These are phyloP conservation scores for Globisporangium cylindrosporum DNA, from an alignment of 352 stramenopile genomes.

Conservation along the genomic window DNA sequence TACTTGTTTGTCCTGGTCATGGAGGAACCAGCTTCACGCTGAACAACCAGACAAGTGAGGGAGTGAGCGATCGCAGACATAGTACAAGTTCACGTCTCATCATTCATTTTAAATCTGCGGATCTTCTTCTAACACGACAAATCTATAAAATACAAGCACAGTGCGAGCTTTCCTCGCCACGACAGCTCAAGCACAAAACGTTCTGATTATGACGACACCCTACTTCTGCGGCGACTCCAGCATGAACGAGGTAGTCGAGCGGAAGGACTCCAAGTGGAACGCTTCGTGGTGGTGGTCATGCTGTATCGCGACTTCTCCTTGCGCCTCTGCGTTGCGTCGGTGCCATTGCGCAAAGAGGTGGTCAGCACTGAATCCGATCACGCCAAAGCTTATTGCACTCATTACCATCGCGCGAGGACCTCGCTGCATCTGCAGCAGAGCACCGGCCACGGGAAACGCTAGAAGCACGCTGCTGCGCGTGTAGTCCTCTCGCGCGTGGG, in stretches of 20 bases:
- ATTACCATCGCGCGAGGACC: slow-evolving; percentile 40
- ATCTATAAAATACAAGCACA: too few species aligned
- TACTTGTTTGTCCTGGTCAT: too few species aligned
- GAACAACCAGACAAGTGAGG: too few species aligned
- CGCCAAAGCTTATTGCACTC: slow-evolving; percentile 33
- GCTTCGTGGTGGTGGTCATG: neutral
- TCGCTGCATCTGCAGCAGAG: slow-evolving; percentile 38
- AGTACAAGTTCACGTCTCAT: too few species aligned
- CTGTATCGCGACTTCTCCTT: neutral
- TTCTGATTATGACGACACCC: too few species aligned
- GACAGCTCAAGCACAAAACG: too few species aligned
- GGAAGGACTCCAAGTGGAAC: slow-evolving; percentile 3
- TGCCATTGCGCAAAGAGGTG: slow-evolving; percentile 8
- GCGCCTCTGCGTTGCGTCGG: neutral
- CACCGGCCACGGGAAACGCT: slow-evolving; percentile 45
- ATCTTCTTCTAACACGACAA: too few species aligned
- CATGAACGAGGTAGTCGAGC: neutral
- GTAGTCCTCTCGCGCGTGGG: slow-evolving; percentile 51
- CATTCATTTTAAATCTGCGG: too few species aligned
- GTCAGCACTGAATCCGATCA: slow-evolving; percentile 38
- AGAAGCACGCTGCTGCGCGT: slow-evolving; percentile 50
- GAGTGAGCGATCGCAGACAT: too few species aligned
- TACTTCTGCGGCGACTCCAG: slow-evolving; percentile 4
- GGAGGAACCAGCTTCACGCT: too few species aligned
- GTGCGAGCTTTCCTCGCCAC: too few species aligned